Evolutionary conservation across 306 rosid species (phyloP), one percentile per base, ranked within the genome.

Genomic region (Dalbergia cochinchinensis): DNA sequence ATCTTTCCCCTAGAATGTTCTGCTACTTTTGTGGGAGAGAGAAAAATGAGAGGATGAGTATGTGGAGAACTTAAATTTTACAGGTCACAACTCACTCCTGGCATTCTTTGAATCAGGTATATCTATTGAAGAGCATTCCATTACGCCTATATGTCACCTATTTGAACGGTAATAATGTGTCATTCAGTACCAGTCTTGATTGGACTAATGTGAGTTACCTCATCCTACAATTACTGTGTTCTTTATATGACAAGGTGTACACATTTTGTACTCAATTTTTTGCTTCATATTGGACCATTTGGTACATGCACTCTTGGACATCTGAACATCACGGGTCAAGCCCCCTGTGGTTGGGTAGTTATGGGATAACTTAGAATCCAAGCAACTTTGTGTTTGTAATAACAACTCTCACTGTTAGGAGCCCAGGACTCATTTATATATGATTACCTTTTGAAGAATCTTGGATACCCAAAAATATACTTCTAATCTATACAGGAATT

Each of bases 41-140:
- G 12, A 55, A 31, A 58, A 79, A 9, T 45, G 44, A 20, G 72
- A 39, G 19, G 7, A 39, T 51, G 65, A 51, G 35, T 33, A 14
- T 51, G 50, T 22, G 39, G 7, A 19, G 33, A 15, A 11, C 39
- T 64, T 37, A 35, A 35, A 35, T 50, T 67, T 13, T 37, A 12
- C 12, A 19, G 64, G 48, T 44, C 51, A 54, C 39, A 8, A 77
- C 65, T 87, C 85, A 82, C 72, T 15, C n/a, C 22, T 12, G 66
- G 4, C 57, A 35, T 16, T 69, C 18, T 83, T 74, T 74, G 73
- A 80, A 69, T 69, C 87, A 94, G 99, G 97, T 87, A 42, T 85
- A 66, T 86, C 44, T 94, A 76, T 79, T 94, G 86, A 92, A 94
- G 88, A 94, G 95, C 71, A 20, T 84, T 74, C 97, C 94, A 0